These are phyloP conservation scores for Closterium sp. DNA, from an alignment of 139 green algal genomes.

Conservation along the genomic window DNA sequence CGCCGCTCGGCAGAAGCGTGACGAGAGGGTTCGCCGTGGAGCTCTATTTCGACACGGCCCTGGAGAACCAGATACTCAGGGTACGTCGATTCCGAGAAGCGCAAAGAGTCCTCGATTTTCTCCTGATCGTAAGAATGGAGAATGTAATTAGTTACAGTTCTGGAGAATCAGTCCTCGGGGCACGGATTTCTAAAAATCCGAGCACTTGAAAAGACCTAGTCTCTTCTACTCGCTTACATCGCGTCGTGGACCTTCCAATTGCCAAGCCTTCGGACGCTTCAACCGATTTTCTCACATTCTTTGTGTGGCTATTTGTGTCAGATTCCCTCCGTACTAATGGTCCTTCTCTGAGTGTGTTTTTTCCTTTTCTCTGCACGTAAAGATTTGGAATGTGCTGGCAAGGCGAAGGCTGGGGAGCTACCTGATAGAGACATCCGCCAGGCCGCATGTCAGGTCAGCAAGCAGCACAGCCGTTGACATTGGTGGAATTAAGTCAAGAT, in stretches of 20 bases:
- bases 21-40: background rate
- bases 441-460: background rate
- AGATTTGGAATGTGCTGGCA: conserved; percentile 21
- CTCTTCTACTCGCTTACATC: too few relatives aligned
- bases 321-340: background rate
- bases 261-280: background rate
- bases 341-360: background rate
- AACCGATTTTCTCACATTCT: background rate
- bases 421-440: conserved; percentile 12
- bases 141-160: too few relatives aligned
- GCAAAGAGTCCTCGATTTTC: too few relatives aligned
- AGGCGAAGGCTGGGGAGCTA: background rate
- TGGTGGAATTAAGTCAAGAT: too few relatives aligned
- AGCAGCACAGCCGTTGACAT: background rate
- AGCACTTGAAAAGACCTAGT: too few relatives aligned
- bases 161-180: too few relatives aligned
- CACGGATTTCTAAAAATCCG: too few relatives aligned
- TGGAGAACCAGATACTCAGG: conserved; percentile 31
- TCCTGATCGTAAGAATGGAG: too few relatives aligned
- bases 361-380: background rate
- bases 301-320: too few relatives aligned
- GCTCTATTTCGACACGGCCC: conserved; percentile 24
- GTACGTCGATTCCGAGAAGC: background rate
- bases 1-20: background rate
- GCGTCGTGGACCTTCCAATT: too few relatives aligned